A percentile compares a stretch with the other conserved stretches of the same genome.
phyloP scores from a whole-genome alignment of 805 yeast species.

The Ogataea nonfermentans region DNA sequence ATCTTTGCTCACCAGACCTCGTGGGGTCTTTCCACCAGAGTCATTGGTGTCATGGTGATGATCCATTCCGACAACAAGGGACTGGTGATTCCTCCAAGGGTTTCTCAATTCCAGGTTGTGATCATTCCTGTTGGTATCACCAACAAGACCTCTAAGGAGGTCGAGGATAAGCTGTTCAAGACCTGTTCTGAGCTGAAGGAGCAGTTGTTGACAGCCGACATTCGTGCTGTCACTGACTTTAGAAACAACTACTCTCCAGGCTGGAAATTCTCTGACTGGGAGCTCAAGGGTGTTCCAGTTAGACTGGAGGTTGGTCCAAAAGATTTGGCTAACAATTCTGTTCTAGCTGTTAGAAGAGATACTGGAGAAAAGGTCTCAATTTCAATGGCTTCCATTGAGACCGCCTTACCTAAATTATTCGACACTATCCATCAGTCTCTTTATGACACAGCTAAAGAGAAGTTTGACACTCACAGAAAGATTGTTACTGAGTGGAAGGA shows the following conservation, averaged over 20 bases:
- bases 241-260: slow-evolving; percentile 96
- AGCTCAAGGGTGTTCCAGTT: slow-evolving; percentile 91
- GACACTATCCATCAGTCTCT: slow-evolving; percentile 78
- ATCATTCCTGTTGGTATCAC: slow-evolving; percentile 95
- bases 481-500: slow-evolving; percentile 83
- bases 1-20: slow-evolving; percentile 93
- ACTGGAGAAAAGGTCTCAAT: slow-evolving; percentile 73
- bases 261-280: slow-evolving; percentile 98
- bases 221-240: slow-evolving; percentile 82
- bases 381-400: slow-evolving; percentile 60
- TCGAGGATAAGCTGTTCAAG: slow-evolving; percentile 62
- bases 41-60: slow-evolving; percentile 99
- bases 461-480: slow-evolving; percentile 81
- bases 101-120: slow-evolving; percentile 87
- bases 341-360: slow-evolving; percentile 91
- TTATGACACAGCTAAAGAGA: slow-evolving; percentile 74
- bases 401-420: slow-evolving; percentile 68
- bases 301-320: slow-evolving; percentile 96
- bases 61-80: slow-evolving; percentile 98
- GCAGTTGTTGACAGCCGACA: slow-evolving; percentile 54
- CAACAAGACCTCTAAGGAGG: slow-evolving; percentile 75
- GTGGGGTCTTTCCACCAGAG: slow-evolving; percentile 99
- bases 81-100: slow-evolving; percentile 95
- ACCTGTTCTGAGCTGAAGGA: slow-evolving; percentile 71
- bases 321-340: slow-evolving; percentile 78